Percentiles rank a stretch among this genome's conserved stretches.
Evolutionary conservation across 1,139 yeast genomes (phyloP).

Genomic region (Diutina neorugosa): DNA sequence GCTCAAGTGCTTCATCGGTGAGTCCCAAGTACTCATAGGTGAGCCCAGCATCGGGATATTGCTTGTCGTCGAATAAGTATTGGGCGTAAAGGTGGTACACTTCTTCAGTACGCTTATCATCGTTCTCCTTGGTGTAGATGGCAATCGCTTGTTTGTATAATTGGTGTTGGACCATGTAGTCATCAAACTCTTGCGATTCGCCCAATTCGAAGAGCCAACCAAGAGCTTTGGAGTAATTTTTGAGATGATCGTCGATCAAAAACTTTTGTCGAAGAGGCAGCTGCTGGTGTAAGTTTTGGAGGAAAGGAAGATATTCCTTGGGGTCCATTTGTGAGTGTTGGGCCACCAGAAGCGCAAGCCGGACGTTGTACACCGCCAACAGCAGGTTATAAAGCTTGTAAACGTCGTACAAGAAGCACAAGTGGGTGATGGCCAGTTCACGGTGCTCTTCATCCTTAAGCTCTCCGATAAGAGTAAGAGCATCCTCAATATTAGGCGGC

Average conservation of each 20-base stretch:
- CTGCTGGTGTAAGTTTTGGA: slow-evolving; percentile 67
- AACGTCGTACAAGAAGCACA: slow-evolving; percentile 87
- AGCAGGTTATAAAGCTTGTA: slow-evolving; percentile 71
- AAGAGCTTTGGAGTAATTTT: slow-evolving; percentile 57
- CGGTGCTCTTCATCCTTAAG: slow-evolving; percentile 35
- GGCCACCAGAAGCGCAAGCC: slow-evolving; percentile 71
- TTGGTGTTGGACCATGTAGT: slow-evolving; percentile 62
- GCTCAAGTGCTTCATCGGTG: slow-evolving; percentile 49
- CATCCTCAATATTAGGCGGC: slow-evolving; percentile 76
- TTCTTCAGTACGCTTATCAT: slow-evolving; percentile 32
- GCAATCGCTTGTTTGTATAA: slow-evolving; percentile 60
- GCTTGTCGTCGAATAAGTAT: slow-evolving; percentile 39
- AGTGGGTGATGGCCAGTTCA: slow-evolving; percentile 61
- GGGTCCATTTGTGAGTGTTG: slow-evolving; percentile 98
- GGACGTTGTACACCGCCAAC: slow-evolving; percentile 72
- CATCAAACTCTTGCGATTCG: slow-evolving; percentile 44
- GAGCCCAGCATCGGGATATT: slow-evolving; percentile 63
- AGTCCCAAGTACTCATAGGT: slow-evolving; percentile 60
- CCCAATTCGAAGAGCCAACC: slow-evolving; percentile 43
- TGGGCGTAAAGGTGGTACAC: slow-evolving; percentile 56
- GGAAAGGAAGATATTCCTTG: slow-evolving; percentile 86
- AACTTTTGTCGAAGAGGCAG: slow-evolving; percentile 57
- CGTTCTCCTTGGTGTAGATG: slow-evolving; percentile 48
- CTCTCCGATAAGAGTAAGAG: slow-evolving; percentile 49
- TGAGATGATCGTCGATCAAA: slow-evolving; percentile 69